Evolutionary conservation across 345 rosid species (phyloP).

Genomic region (Cochlearia excelsa): DNA sequence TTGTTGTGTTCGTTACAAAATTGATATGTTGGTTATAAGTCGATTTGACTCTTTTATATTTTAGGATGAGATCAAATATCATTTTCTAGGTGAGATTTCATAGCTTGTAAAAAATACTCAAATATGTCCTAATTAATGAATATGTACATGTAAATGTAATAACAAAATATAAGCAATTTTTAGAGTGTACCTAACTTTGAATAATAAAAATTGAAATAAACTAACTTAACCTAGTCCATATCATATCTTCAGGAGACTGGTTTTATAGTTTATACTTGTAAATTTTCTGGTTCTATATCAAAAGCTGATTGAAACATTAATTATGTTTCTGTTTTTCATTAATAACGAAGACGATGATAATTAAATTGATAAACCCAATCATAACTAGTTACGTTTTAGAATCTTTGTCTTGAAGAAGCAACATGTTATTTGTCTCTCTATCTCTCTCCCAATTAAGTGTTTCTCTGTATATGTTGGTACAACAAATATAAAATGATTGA

Average conservation of each 20-base stretch:
- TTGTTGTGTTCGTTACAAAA: constrained; percentile 6
- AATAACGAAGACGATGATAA: background rate
- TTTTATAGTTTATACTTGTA: no score
- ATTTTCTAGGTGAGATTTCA: constrained; percentile 9
- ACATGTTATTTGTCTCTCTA: constrained; percentile 35
- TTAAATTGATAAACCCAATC: constrained; percentile 4
- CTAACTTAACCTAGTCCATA: no score
- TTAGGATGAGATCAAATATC: constrained; percentile 9
- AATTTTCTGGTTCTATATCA: no score
- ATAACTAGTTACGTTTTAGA: constrained; percentile 27
- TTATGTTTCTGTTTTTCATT: no score
- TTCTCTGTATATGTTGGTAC: constrained; percentile 28
- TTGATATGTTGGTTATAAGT: constrained; percentile 21
- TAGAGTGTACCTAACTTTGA: no score
- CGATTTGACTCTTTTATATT: constrained; percentile 22
- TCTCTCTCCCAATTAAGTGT: constrained; percentile 5
- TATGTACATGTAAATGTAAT: no score
- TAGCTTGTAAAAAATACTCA: background rate
- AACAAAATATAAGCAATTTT: no score
- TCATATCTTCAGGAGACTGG: no score
- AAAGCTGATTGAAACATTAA: no score
- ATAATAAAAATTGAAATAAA: no score
- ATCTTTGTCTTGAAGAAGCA: constrained; percentile 27
- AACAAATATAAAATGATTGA: constrained; percentile 21
- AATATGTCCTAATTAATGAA: background rate